Conservation (phyloP, 2,329 filamentous ascomycete species). For the Pseudogymnoascus sp. region DNA sequence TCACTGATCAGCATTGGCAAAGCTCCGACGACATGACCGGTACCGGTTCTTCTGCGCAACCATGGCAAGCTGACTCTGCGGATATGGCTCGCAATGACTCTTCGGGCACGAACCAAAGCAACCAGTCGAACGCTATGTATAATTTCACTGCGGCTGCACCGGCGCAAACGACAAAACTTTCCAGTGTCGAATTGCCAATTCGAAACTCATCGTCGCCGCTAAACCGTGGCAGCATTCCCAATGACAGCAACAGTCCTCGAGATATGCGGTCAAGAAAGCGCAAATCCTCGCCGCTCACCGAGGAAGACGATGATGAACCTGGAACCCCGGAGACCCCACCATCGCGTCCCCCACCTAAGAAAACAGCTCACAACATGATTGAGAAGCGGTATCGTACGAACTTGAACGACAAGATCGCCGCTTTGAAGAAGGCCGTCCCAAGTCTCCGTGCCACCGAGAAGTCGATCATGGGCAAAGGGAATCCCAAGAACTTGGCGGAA, state of each 20-base stretch:
- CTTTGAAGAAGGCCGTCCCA: slow-evolving; percentile 65
- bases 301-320: background rate
- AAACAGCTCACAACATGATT: slow-evolving; percentile 78
- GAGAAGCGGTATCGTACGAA: slow-evolving; percentile 80
- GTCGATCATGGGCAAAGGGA: slow-evolving; percentile 26
- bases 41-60: background rate
- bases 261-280: background rate
- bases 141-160: too few relatives aligned
- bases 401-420: slow-evolving; percentile 74
- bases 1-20: background rate
- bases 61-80: background rate
- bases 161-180: background rate
- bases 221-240: background rate
- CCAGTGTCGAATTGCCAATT: background rate
- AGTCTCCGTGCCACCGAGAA: slow-evolving; percentile 48
- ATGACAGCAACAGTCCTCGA: background rate
- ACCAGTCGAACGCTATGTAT: background rate
- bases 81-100: background rate
- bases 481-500: slow-evolving; percentile 33
- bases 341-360: slow-evolving; percentile 48
- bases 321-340: background rate
- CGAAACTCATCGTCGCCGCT: background rate
- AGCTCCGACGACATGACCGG: background rate
- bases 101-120: background rate
- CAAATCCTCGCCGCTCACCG: background rate